A percentile compares a stretch with the other conserved stretches of the same genome.
These are phyloP conservation scores for Cymodocea nodosa DNA, from an alignment of 116 monocot genomes.

Conservation along the genomic window DNA sequence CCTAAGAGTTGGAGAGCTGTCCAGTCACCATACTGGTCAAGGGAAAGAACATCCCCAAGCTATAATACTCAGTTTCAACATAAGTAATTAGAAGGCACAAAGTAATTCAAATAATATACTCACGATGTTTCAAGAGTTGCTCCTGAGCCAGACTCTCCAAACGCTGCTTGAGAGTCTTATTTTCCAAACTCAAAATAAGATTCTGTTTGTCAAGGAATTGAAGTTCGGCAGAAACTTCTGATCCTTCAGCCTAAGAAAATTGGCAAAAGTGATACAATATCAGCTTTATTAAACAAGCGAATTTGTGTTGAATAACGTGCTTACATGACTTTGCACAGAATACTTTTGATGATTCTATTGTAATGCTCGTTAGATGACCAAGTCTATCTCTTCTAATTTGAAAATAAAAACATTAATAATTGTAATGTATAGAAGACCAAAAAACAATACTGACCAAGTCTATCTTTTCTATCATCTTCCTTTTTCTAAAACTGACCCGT, in stretches of 20 bases:
- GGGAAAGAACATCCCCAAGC: not conserved
- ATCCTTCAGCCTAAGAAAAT: constrained; percentile 39
- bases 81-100: no score
- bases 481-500: no score
- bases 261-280: not conserved
- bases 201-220: constrained; percentile 69
- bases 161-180: constrained; percentile 64
- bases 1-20: no score
- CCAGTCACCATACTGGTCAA: no score
- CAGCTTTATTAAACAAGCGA: no score
- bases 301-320: no score
- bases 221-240: constrained; percentile 66
- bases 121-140: constrained; percentile 61
- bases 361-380: not conserved
- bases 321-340: not conserved
- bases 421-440: no score
- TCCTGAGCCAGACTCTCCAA: constrained; percentile 63
- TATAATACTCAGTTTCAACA: not conserved
- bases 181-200: constrained; percentile 70
- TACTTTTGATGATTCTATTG: not conserved
- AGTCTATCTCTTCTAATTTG: not conserved
- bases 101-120: constrained; percentile 8
- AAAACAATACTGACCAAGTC: no score
- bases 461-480: no score
- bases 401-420: no score